A percentile compares a stretch with the other conserved stretches of the same genome.
Conservation (phyloP, 495 filamentous ascomycete genomes). For the Hapsidospora chrysogenum region DNA sequence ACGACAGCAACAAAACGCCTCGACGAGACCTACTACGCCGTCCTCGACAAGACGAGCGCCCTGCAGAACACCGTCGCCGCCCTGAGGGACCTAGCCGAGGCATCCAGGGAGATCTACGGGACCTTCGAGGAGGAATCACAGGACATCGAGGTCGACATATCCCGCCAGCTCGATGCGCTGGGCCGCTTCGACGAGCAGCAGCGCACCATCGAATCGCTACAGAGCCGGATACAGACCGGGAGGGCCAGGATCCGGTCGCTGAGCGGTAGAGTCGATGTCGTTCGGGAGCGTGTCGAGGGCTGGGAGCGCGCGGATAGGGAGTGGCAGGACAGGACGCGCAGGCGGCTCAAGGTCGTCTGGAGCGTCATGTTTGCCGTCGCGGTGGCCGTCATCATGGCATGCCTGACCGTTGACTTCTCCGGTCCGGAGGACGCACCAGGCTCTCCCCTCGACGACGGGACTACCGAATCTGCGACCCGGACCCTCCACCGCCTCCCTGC, state of each 20-base stretch:
- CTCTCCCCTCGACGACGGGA: too few species aligned
- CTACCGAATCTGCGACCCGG: background rate
- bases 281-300: conserved; percentile 44
- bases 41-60: conserved; percentile 58
- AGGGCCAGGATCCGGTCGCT: conserved; percentile 47
- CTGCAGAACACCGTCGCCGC: conserved; percentile 50
- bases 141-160: conserved; percentile 43
- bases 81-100: conserved; percentile 52
- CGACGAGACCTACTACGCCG: conserved; percentile 75
- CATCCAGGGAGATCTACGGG: conserved; percentile 40
- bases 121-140: conserved; percentile 46
- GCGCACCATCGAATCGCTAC: conserved; percentile 44
- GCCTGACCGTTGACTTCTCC: too few species aligned
- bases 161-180: conserved; percentile 46
- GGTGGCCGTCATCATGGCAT: background rate
- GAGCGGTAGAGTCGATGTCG: conserved; percentile 45
- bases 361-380: conserved; percentile 25
- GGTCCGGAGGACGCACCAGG: too few species aligned
- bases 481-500: background rate
- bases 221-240: conserved; percentile 45
- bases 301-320: conserved; percentile 58
- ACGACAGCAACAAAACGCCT: conserved; percentile 49
- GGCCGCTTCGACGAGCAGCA: conserved; percentile 56
- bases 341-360: conserved; percentile 46
- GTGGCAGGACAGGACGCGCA: conserved; percentile 53